Conservation (phyloP, 1,284 basidiomycete species). For the Pseudozyma hubeiensis region DNA sequence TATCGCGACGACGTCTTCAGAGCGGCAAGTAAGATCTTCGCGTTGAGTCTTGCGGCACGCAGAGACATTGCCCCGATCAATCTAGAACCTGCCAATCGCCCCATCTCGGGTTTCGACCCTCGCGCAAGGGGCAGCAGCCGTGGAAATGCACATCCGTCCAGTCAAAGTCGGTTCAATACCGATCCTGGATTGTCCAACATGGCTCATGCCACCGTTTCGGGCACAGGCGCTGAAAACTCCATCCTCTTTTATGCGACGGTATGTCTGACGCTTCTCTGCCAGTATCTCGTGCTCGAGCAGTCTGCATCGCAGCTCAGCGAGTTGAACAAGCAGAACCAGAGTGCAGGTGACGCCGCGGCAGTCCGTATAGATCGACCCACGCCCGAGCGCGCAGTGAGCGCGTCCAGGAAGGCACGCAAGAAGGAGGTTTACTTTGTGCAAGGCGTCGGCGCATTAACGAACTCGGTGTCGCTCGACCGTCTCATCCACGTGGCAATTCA, state of each 20-base stretch:
- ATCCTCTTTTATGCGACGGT: slow-evolving; percentile 9
- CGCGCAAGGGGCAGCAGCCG: slow-evolving; percentile 1
- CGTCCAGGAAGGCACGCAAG: not conserved
- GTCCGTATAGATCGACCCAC: not conserved
- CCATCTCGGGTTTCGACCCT: not conserved
- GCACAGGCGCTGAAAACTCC: slow-evolving; percentile 1
- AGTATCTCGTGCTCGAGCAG: not conserved
- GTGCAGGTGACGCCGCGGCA: not conserved
- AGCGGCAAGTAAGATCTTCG: slow-evolving; percentile 9
- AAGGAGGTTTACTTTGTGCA: slow-evolving; percentile 73
- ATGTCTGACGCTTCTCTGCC: slow-evolving; percentile 4
- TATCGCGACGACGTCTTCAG: slow-evolving; percentile 2
- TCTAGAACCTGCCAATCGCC: not conserved
- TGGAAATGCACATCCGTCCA: not conserved
- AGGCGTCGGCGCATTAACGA: slow-evolving; percentile 2
- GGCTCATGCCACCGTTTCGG: slow-evolving; percentile 4
- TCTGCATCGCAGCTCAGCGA: not conserved
- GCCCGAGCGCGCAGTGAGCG: not conserved
- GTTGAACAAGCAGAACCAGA: not conserved
- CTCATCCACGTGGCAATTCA: slow-evolving; percentile 3
- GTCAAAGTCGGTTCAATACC: not conserved
- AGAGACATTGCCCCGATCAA: slow-evolving; percentile 4
- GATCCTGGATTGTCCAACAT: not conserved
- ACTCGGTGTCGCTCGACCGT: not conserved
- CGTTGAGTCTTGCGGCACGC: slow-evolving; percentile 2